phyloP scores from a whole-genome alignment of 1,139 yeast species.

The Scheffersomyces insectosa region DNA sequence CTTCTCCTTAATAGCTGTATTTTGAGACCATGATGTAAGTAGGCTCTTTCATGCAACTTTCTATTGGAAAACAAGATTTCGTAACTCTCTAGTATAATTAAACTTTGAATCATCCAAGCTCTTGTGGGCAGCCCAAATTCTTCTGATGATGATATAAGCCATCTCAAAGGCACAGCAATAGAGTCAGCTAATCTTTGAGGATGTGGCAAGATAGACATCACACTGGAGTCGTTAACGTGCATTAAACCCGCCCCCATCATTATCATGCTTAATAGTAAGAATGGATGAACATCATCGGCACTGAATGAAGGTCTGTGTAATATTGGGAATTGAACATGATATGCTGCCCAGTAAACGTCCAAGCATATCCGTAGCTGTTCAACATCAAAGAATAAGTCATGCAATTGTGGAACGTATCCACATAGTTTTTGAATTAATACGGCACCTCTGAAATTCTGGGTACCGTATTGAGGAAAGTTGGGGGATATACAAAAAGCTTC shows the following conservation, averaged over 20 bases:
- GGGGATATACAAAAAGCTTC: neutral
- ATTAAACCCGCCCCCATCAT: conserved; percentile 2
- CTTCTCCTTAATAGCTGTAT: conserved; percentile 4
- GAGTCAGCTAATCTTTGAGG: conserved; percentile 22
- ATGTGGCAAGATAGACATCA: conserved; percentile 3
- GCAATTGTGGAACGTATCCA: neutral
- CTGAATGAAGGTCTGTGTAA: conserved; percentile 3
- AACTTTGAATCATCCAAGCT: conserved; percentile 1
- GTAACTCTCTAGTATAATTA: conserved; percentile 2
- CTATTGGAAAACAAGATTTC: conserved; percentile 1
- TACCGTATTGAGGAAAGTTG: neutral
- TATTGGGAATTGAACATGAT: conserved; percentile 4
- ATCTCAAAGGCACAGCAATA: conserved; percentile 62
- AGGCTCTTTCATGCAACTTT: conserved; percentile 5
- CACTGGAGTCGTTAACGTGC: neutral
- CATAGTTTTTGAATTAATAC: neutral
- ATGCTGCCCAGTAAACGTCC: conserved; percentile 2
- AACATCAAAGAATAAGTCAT: neutral
- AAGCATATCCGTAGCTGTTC: neutral
- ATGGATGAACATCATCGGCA: conserved; percentile 2
- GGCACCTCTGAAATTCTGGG: neutral
- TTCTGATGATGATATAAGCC: conserved; percentile 34
- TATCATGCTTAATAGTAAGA: conserved; percentile 2
- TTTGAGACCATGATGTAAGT: conserved; percentile 5
- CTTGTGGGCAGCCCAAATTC: conserved; percentile 1